Conservation (phyloP, 768 basidiomycete genomes). For the Astraeus odoratus region DNA sequence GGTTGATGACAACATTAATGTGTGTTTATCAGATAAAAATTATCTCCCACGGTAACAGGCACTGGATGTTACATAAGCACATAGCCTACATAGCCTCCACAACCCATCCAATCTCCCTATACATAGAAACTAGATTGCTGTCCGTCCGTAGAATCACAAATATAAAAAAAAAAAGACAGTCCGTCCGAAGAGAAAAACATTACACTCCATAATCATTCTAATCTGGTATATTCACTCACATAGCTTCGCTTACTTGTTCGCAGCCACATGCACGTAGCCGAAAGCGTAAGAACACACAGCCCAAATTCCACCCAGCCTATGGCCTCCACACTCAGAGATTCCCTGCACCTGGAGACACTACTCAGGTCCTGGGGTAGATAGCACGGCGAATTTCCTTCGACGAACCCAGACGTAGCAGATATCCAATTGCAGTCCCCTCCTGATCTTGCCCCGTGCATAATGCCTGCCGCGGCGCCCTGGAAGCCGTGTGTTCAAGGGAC, state of each 20-base stretch:
- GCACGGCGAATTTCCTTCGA: constrained; percentile 19
- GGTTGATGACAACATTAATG: background rate
- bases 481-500: background rate
- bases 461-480: constrained; percentile 61
- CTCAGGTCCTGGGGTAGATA: constrained; percentile 16
- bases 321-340: constrained; percentile 66
- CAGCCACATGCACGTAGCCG: constrained; percentile 50
- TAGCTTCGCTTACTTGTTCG: constrained; percentile 31
- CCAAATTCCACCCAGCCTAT: constrained; percentile 73
- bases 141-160: constrained; percentile 10
- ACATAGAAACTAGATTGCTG: constrained; percentile 31
- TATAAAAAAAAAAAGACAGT: too few species aligned
- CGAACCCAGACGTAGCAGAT: constrained; percentile 29
- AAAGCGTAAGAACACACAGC: constrained; percentile 48
- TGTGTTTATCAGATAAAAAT: too few species aligned
- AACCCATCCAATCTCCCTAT: constrained; percentile 6
- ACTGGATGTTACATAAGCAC: background rate
- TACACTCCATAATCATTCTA: constrained; percentile 28
- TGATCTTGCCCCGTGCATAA: constrained; percentile 57
- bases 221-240: constrained; percentile 37
- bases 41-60: background rate
- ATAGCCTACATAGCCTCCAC: background rate
- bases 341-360: constrained; percentile 47
- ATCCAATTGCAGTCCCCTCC: constrained; percentile 53
- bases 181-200: constrained; percentile 13